A percentile compares a stretch with the other conserved stretches of the same genome.
phyloP scores from a whole-genome alignment of 2,329 filamentous ascomycete species.

The Piedraia hortae region DNA sequence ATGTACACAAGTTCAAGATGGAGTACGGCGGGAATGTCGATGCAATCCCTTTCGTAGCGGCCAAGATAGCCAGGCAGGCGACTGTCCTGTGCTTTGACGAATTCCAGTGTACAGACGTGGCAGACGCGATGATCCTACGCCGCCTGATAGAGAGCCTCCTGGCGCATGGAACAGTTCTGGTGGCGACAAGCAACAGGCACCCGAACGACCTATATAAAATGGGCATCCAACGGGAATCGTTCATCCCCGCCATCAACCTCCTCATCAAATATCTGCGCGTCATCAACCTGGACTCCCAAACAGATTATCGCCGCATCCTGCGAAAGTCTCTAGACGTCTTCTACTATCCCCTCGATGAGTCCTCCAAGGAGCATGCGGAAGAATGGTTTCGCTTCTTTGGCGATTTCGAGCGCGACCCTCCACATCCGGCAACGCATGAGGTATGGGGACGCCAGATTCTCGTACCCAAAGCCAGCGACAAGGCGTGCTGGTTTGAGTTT shows the following conservation, averaged over 20 bases:
- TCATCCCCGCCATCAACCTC: constrained; percentile 81
- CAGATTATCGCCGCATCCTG: constrained; percentile 92
- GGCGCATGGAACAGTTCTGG: constrained; percentile 85
- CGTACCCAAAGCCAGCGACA: constrained; percentile 68
- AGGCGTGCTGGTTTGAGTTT: constrained; percentile 75
- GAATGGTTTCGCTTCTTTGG: constrained; percentile 93
- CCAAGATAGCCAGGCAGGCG: constrained; percentile 65
- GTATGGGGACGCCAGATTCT: constrained; percentile 84
- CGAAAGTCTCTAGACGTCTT: constrained; percentile 83
- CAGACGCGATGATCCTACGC: constrained; percentile 90
- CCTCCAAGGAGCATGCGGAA: constrained; percentile 54
- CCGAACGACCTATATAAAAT: constrained; percentile 95
- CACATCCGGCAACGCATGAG: constrained; percentile 49
- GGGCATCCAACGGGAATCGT: constrained; percentile 83
- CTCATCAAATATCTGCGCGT: constrained; percentile 63
- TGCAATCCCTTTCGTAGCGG: constrained; percentile 70
- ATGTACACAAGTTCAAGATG: constrained; percentile 75
- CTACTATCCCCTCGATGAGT: constrained; percentile 57
- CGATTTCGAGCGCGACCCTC: constrained; percentile 46
- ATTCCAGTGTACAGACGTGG: constrained; percentile 95
- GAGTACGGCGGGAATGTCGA: constrained; percentile 71
- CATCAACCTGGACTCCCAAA: constrained; percentile 81
- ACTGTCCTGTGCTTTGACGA: constrained; percentile 93
- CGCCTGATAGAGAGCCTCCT: constrained; percentile 68
- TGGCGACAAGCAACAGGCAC: constrained; percentile 92